Evolutionary conservation across 1,284 basidiomycete species (phyloP), one percentile per base, ranked within the genome.

Genomic region (Anthracocystis panici-leucophaei): DNA sequence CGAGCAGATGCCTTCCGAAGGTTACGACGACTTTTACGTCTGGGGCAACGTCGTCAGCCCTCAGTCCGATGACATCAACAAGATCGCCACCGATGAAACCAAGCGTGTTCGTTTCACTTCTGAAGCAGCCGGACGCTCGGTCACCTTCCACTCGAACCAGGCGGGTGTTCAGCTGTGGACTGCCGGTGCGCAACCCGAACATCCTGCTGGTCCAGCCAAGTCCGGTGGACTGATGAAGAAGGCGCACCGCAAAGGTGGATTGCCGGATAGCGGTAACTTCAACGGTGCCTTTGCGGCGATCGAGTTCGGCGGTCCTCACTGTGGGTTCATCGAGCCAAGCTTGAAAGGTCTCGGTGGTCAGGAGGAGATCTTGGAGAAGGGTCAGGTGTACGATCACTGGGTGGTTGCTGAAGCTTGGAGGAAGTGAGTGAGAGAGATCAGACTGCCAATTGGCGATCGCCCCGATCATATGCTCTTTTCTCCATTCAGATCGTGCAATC

Each of bases 11-110:
- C 76, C 76, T 10, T 16, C 66, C 2, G 59, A 9, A 3, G 81
- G 79, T 18, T 82, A 81, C 64, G 82, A 84, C 62, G 63, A 83
- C 48, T 84, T 77, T 41, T 83, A 84, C 69, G 56, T 77, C 10
- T 84, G 81, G 80, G 80, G 81, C 9, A 38, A 57, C 46, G 31
- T 35, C 1, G 52, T 45, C 9, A 57, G 64, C 25, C 67, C 73
- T 14, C 60, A 57, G 23, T 66, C 73, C 14, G 65, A 70, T 31
- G 64, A 66, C 25, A 45, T 71, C 33, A 41, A 64, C 57, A 51
- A 31, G 53, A 66, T 75, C 18, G 63, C 67, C 23, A 62, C 61
- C 7, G 49, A 66, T 9, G 56, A 61, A n/a, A 66, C 73, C 3
- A 66, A 64, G 38, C 73, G 73, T 7, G 57, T 75, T 29, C 63